phyloP scores from a whole-genome alignment of 805 yeast species.

The Ogataea zsoltii region DNA sequence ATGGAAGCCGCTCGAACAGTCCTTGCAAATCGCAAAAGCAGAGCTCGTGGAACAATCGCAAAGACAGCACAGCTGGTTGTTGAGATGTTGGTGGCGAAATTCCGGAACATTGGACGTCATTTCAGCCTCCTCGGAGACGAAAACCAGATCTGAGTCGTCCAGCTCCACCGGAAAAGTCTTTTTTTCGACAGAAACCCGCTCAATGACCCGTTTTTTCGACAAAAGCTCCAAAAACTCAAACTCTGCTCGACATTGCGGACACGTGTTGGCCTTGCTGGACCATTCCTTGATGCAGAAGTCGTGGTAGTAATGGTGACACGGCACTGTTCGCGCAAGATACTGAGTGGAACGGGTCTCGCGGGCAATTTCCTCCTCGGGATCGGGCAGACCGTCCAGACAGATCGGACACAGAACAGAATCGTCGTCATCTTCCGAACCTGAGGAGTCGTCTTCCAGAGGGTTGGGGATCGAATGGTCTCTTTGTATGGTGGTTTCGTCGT shows the following conservation, averaged over 20 bases:
- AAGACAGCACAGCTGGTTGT: slow-evolving; percentile 31
- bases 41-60: slow-evolving; percentile 31
- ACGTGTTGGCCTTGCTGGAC: slow-evolving; percentile 37
- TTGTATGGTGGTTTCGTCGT: no score
- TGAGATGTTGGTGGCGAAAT: slow-evolving; percentile 24
- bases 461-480: no score
- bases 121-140: slow-evolving; percentile 12
- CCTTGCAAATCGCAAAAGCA: slow-evolving; percentile 31
- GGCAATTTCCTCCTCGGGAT: slow-evolving; percentile 7
- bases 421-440: neutral
- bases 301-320: slow-evolving; percentile 37
- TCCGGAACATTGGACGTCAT: slow-evolving; percentile 1
- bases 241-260: slow-evolving; percentile 36
- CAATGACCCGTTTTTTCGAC: slow-evolving; percentile 17
- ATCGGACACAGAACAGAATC: slow-evolving; percentile 27
- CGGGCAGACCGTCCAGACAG: slow-evolving; percentile 32
- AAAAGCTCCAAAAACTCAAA: slow-evolving; percentile 26
- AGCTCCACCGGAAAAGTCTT: slow-evolving; percentile 26
- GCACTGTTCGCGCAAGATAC: slow-evolving; percentile 30
- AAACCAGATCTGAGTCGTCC: slow-evolving; percentile 21
- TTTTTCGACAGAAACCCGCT: slow-evolving; percentile 22
- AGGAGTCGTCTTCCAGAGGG: no score
- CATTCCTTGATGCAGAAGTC: slow-evolving; percentile 37
- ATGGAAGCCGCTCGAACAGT: slow-evolving; percentile 36
- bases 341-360: slow-evolving; percentile 28